Evolutionary conservation across 345 rosid genomes (phyloP), one percentile per base, ranked within the genome.

Genomic region (Rubroshorea leprosula): DNA sequence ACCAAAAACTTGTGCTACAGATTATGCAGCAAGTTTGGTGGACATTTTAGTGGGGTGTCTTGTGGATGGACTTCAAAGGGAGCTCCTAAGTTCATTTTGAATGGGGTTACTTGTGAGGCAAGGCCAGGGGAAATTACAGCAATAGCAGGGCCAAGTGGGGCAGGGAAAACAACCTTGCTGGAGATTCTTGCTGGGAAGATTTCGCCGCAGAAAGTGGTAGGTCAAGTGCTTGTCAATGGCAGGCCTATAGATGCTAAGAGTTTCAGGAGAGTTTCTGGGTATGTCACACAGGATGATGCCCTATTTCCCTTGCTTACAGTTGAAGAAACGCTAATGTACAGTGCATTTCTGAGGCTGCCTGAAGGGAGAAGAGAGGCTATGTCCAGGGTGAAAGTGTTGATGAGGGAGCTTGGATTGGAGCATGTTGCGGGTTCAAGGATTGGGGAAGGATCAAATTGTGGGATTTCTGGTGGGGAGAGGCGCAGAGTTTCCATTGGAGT

Each of bases 71-170:
- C 20, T 3, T 54, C 23, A 27, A 64, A 63, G 9, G 60, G 43
- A 14, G 61, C 65, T 63, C 43, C 77, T 0, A 82, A 75, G 56
- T 60, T 70, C 49, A 71, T 91, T 64, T 72, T 88, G 52, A 82
- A 73, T 54, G 83, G 71, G 27, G 92, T 85, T 43, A 80, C 54
- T 39, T 83, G 86, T 59, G 86, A 82, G 49, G 95, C 92, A 22
- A 75, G 79, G 72, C 73, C 91, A 0, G 76, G 74, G 0, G 84
- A 88, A 78, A 65, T 88, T 41, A 83, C 96, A 0, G 90, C 91
- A 0, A 83, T 91, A 11, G 88, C 90, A 0, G 98, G 98, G 44
- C 90, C 98, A 6, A 91, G 98, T 51, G 98, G 98, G 4, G 98
- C 96, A 0, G 98, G 96, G 23, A 91, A 91, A 62, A 88, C 96